These are phyloP conservation scores for Endocalyx cinctus DNA, from an alignment of 2,329 filamentous ascomycete genomes.

Conservation along the genomic window DNA sequence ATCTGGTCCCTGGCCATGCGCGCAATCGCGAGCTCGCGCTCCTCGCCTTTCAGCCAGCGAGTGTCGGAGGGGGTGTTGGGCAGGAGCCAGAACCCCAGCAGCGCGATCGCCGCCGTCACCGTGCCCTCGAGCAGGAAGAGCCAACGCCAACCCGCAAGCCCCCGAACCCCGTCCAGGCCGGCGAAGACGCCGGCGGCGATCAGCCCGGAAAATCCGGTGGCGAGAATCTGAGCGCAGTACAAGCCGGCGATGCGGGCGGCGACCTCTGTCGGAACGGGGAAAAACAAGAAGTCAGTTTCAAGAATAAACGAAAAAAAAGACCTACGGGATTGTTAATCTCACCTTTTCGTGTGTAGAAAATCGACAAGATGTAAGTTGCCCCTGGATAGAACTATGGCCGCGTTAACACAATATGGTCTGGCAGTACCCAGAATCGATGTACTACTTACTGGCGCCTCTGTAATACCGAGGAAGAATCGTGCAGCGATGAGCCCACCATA, in stretches of 20 bases:
- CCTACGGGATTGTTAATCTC: too few relatives aligned
- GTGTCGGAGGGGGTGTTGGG: constrained; percentile 37
- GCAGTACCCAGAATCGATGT: too few relatives aligned
- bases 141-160: constrained; percentile 41
- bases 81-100: constrained; percentile 54
- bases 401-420: too few relatives aligned
- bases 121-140: constrained; percentile 56
- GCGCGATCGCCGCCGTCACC: constrained; percentile 55
- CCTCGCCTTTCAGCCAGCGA: constrained; percentile 39
- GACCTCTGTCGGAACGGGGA: neutral
- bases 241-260: constrained; percentile 28
- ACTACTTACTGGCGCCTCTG: constrained; percentile 31
- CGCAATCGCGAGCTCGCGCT: constrained; percentile 41
- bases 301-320: neutral
- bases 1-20: constrained; percentile 49
- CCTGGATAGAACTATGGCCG: constrained; percentile 36
- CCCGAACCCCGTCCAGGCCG: constrained; percentile 50
- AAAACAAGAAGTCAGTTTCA: constrained; percentile 4
- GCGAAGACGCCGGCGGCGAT: constrained; percentile 53
- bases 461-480: constrained; percentile 35
- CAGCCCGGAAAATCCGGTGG: constrained; percentile 50
- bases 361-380: constrained; percentile 39
- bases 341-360: constrained; percentile 43
- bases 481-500: constrained; percentile 30
- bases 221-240: constrained; percentile 32